Conservation (phyloP, 176 grass and related monocot genomes). For the Thinopyrum elongatum region DNA sequence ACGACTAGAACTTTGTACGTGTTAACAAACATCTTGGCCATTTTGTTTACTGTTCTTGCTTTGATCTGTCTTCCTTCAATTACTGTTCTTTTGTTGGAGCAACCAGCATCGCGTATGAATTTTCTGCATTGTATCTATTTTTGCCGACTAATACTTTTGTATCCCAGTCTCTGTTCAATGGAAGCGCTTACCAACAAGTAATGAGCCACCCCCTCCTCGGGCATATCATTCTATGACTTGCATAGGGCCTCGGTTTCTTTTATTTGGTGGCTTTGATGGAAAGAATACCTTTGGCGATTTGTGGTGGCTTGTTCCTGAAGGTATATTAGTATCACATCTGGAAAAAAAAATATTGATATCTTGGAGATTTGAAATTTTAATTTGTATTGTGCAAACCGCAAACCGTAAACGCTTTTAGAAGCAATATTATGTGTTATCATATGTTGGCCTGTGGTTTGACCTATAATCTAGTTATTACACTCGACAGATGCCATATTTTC, state of each 20-base stretch:
- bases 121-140: not conserved
- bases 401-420: not conserved
- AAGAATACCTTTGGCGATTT: constrained; percentile 93
- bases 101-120: not conserved
- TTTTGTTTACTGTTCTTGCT: not conserved
- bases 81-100: not conserved
- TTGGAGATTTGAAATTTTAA: not conserved
- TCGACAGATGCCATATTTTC: not conserved
- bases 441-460: not conserved
- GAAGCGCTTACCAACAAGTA: constrained; percentile 73
- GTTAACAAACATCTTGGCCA: not conserved
- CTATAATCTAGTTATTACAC: not conserved
- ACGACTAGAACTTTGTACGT: not conserved
- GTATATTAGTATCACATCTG: constrained; percentile 37
- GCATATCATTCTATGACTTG: constrained; percentile 97
- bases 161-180: constrained; percentile 89
- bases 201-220: constrained; percentile 74
- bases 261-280: constrained; percentile 99
- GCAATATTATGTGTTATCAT: not conserved
- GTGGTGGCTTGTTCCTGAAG: constrained; percentile 99
- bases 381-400: not conserved
- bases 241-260: constrained; percentile 72
- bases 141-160: constrained; percentile 32
- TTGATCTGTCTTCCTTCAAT: not conserved
- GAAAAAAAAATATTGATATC: constrained; percentile 9